Evolutionary conservation across 306 rosid species (phyloP), one percentile per base, ranked within the genome.

Genomic region (Spatholobus suberectus): DNA sequence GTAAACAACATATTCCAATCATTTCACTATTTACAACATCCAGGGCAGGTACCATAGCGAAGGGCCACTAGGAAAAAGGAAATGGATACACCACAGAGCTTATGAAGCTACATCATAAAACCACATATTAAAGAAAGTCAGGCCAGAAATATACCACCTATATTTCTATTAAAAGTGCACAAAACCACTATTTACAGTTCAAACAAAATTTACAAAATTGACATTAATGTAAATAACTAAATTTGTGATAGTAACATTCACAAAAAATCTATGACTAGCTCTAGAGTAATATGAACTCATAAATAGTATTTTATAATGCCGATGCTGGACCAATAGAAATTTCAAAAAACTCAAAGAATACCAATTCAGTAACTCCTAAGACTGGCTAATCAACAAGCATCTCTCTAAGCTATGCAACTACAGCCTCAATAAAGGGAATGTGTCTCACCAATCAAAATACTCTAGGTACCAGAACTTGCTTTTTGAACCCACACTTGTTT

Each of bases 401-500:
- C 24, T 44, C 76, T 75, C 37, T 26, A 77, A 66, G 81, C 35
- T 21, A 87, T 11, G 81, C 44, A 67, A 66, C 65, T n/a, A 55
- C 59, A 80, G 62, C 35, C 40, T 54, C 24, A 40, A 34, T 68
- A 35, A 84, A 82, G 70, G 82, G 57, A 85, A 80, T 57, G 63
- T 57, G 26, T 79, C 89, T 88, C 85, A 92, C 97, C 92, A 75
- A 82, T 83, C 67, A 55, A 85, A 76, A 79, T 66, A 82, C 37
- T 76, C 82, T 83, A 92, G 20, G 92, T 85, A 80, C 94, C 97
- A 84, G 93, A 88, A 88, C 93, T 88, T 27, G 93, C 86, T 85
- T 92, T 92, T 83, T 90, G 95, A 85, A 92, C 91, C 97, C 97
- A 92, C 70, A 92, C 91, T 87, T 90, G 94, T 84, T 89, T 92